phyloP scores from a whole-genome alignment of 371 early-diverging fungal species.

The Aphelidium insulamus region DNA sequence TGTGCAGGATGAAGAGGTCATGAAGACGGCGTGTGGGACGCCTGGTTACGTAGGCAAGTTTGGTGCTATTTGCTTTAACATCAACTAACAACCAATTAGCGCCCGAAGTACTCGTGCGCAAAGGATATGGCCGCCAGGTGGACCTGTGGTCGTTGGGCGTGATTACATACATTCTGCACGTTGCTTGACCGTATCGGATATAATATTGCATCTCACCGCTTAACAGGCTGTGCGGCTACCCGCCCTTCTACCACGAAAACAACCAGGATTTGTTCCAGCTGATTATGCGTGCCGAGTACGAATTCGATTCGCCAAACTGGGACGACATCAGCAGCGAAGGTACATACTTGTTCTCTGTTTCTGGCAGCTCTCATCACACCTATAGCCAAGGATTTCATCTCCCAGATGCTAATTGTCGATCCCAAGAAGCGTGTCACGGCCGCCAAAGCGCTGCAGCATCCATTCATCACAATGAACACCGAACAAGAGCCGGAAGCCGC shows the following conservation, averaged over 20 bases:
- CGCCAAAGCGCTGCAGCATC: conserved; percentile 51
- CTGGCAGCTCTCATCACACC: neutral
- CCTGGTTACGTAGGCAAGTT: conserved; percentile 16
- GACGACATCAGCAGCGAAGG: conserved; percentile 43
- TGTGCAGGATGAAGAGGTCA: conserved; percentile 15
- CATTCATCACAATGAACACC: conserved; percentile 48
- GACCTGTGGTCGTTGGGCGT: conserved; percentile 79
- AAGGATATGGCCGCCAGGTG: conserved; percentile 46
- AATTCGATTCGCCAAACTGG: conserved; percentile 62
- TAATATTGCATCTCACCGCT: neutral
- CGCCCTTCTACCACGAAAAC: conserved; percentile 50
- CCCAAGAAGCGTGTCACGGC: conserved; percentile 52
- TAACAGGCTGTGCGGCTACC: conserved; percentile 34
- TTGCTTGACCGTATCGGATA: no score
- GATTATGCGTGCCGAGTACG: conserved; percentile 36
- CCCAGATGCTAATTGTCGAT: conserved; percentile 43
- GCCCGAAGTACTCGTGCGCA: conserved; percentile 53
- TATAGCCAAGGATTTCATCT: conserved; percentile 75
- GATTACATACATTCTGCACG: conserved; percentile 41
- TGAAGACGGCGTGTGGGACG: conserved; percentile 34
- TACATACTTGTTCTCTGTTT: conserved; percentile 1
- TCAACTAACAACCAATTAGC: conserved; percentile 21
- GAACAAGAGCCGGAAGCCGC: no score
- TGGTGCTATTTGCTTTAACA: neutral
- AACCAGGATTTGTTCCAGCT: conserved; percentile 31